phyloP scores from a whole-genome alignment of 257 asterid genomes.

The Schizonepeta tenuifolia region DNA sequence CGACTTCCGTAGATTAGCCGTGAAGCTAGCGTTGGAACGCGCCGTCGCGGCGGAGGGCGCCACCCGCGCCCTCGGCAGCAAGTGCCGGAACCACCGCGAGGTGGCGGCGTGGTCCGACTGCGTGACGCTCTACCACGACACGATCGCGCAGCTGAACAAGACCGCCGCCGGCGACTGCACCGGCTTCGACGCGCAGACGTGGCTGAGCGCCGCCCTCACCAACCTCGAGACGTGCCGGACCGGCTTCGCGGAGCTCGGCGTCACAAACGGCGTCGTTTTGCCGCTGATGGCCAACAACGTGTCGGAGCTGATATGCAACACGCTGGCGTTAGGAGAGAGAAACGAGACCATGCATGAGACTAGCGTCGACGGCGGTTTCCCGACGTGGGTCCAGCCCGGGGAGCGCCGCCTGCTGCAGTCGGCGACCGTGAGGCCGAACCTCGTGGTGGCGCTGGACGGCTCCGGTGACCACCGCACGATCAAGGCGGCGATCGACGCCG shows the following conservation, averaged over 20 bases:
- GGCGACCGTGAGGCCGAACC: constrained; percentile 34
- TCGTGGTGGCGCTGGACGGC: constrained; percentile 67
- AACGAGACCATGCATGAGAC: constrained; percentile 31
- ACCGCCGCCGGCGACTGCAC: constrained; percentile 53
- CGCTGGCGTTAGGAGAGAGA: constrained; percentile 49
- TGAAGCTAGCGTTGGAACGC: constrained; percentile 52
- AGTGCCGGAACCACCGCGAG: constrained; percentile 55
- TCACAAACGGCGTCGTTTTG: constrained; percentile 38
- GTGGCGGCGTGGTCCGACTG: constrained; percentile 81
- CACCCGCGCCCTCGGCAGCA: constrained; percentile 47
- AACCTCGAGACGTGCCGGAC: constrained; percentile 69
- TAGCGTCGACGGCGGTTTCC: constrained; percentile 30
- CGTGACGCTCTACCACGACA: constrained; percentile 49
- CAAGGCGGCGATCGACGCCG: constrained; percentile 51
- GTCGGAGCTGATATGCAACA: constrained; percentile 62
- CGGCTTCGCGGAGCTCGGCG: constrained; percentile 68
- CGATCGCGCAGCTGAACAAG: constrained; percentile 61
- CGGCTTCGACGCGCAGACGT: constrained; percentile 65
- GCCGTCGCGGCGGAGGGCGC: constrained; percentile 46
- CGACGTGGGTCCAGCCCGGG: constrained; percentile 46
- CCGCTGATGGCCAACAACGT: constrained; percentile 62
- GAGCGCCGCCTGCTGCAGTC: constrained; percentile 47
- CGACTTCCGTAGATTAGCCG: constrained; percentile 54
- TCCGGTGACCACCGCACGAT: constrained; percentile 49
- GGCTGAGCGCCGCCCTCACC: constrained; percentile 80